A percentile compares a stretch with the other conserved stretches of the same genome.
phyloP scores from a whole-genome alignment of 2,329 filamentous ascomycete genomes.

The Pezicula neosporulosa region DNA sequence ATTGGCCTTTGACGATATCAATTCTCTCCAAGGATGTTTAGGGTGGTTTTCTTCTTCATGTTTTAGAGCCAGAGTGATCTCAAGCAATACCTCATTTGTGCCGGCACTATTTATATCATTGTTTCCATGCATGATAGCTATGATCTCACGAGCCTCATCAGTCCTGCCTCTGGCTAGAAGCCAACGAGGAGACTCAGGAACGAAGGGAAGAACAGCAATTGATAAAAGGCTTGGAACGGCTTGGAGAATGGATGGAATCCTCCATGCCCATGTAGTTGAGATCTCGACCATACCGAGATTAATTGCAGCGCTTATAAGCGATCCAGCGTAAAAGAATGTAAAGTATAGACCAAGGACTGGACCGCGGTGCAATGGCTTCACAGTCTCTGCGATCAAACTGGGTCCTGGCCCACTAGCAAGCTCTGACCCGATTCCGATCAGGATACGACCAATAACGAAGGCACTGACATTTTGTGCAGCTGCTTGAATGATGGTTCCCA shows the following conservation, averaged over 20 bases:
- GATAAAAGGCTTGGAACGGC: neutral
- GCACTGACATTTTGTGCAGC: neutral
- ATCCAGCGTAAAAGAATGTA: neutral
- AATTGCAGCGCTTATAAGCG: neutral
- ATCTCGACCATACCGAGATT: neutral
- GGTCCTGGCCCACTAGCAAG: neutral
- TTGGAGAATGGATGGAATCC: neutral
- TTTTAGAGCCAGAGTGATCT: neutral
- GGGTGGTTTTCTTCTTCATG: neutral
- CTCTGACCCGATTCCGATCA: neutral
- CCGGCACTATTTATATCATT: neutral
- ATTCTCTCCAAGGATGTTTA: neutral
- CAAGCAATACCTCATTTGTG: neutral
- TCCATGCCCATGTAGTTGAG: neutral
- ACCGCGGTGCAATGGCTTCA: neutral
- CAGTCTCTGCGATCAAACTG: neutral
- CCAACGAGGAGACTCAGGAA: slow-evolving; percentile 3
- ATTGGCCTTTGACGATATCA: neutral
- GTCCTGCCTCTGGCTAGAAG: neutral
- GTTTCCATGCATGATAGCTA: neutral
- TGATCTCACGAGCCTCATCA: neutral
- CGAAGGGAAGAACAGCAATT: neutral
- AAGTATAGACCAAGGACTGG: neutral
- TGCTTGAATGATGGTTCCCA: neutral
- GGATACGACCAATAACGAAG: neutral